Evolutionary conservation across 805 yeast genomes (phyloP).

Genomic region (Lipomyces chichibuensis): DNA sequence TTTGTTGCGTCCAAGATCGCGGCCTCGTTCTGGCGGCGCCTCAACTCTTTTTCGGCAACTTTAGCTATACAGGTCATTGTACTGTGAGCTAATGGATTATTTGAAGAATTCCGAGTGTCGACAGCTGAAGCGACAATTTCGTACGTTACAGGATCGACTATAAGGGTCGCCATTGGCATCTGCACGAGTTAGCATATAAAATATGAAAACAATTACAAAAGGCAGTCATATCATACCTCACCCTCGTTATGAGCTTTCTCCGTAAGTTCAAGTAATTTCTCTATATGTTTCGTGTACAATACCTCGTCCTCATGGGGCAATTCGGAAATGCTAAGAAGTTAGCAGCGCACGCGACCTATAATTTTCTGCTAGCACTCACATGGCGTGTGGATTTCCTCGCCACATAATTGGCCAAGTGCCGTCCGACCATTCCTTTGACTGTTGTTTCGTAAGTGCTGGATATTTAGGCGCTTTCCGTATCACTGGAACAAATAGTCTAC

Average conservation of each 20-base stretch:
- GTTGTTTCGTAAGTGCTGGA: conserved; percentile 73
- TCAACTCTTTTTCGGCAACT: conserved; percentile 61
- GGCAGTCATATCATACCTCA: conserved; percentile 8
- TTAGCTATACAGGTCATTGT: conserved; percentile 69
- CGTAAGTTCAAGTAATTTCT: conserved; percentile 40
- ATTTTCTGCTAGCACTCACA: conserved; percentile 27
- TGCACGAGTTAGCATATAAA: conserved; percentile 7
- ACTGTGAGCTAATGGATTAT: conserved; percentile 69
- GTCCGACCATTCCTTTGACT: conserved; percentile 65
- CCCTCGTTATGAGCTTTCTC: conserved; percentile 30
- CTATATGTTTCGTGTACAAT: conserved; percentile 46
- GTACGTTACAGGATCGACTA: conserved; percentile 61
- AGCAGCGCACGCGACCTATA: neutral
- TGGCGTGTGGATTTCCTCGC: conserved; percentile 78
- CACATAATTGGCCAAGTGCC: conserved; percentile 86
- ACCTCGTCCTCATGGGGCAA: conserved; percentile 53
- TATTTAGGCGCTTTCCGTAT: conserved; percentile 55
- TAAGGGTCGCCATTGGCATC: conserved; percentile 60
- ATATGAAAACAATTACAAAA: neutral
- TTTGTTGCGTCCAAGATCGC: neutral
- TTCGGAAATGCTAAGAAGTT: conserved; percentile 62
- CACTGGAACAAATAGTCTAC: conserved; percentile 18
- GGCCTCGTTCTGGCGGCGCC: conserved; percentile 44
- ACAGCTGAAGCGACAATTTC: conserved; percentile 47
- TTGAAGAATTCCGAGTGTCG: conserved; percentile 47